Evolutionary conservation across 2,329 filamentous ascomycete genomes (phyloP).

Genomic region (Trichophyton simii): DNA sequence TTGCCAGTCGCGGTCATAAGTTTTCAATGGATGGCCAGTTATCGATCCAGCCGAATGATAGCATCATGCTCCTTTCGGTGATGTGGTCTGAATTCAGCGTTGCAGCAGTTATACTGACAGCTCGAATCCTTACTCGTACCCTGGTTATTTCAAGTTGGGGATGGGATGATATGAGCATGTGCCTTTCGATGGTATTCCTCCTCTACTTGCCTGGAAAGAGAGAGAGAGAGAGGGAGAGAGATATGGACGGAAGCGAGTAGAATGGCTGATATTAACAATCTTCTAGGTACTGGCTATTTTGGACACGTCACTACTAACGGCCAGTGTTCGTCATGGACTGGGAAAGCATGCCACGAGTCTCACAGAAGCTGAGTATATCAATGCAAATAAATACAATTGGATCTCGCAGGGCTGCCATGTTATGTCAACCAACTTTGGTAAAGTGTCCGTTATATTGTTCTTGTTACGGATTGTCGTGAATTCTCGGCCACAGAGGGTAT

Average conservation of each 20-base stretch:
- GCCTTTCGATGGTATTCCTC: conserved; percentile 10
- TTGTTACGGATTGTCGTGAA: conserved; percentile 9
- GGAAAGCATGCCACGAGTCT: conserved; percentile 9
- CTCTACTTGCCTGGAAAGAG: background rate
- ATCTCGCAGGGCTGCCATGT: conserved; percentile 11
- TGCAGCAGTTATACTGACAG: conserved; percentile 7
- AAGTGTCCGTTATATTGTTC: conserved; percentile 11
- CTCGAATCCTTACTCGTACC: conserved; percentile 8
- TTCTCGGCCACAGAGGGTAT: conserved; percentile 5
- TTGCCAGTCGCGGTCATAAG: background rate
- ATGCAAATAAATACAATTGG: conserved; percentile 12
- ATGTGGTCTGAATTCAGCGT: conserved; percentile 10
- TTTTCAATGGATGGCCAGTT: background rate
- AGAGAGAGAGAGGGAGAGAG: background rate
- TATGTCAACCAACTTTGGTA: conserved; percentile 12
- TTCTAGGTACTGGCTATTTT: conserved; percentile 5
- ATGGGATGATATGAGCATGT: conserved; percentile 12
- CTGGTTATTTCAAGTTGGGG: conserved; percentile 8
- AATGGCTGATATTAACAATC: background rate
- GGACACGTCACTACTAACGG: conserved; percentile 5
- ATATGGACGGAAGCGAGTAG: no score
- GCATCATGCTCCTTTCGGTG: background rate
- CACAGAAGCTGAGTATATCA: conserved; percentile 1
- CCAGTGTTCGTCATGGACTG: conserved; percentile 8
- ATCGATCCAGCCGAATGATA: background rate